Percentiles rank a stretch among this genome's conserved stretches.
These are phyloP conservation scores for Marasmius tenuissimus DNA, from an alignment of 1,284 basidiomycete genomes.

Conservation along the genomic window DNA sequence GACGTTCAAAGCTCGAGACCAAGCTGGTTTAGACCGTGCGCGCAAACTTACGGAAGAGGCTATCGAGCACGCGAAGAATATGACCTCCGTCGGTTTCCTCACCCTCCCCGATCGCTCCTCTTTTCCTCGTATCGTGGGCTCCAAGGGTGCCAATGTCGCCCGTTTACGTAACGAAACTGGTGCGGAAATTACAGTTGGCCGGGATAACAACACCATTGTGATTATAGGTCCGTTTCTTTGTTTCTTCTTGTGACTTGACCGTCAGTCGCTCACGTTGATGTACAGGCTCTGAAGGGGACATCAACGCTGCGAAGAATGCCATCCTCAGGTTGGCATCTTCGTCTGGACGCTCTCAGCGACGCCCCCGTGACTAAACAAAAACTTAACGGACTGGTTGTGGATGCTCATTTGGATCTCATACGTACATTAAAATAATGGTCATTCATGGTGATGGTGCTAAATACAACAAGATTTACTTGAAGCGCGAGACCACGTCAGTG, in stretches of 20 bases:
- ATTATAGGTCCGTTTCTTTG: constrained; percentile 68
- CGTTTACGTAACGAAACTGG: constrained; percentile 85
- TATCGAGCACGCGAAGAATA: constrained; percentile 72
- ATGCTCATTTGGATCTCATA: neutral
- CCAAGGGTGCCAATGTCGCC: constrained; percentile 85
- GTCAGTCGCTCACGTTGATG: constrained; percentile 1
- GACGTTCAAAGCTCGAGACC: constrained; percentile 80
- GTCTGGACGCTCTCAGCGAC: constrained; percentile 48
- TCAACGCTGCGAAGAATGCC: constrained; percentile 77
- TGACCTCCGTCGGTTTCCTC: constrained; percentile 77
- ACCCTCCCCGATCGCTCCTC: constrained; percentile 71
- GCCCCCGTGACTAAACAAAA: constrained; percentile 18
- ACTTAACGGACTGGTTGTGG: neutral
- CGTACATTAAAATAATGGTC: neutral
- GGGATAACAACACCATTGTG: constrained; percentile 82
- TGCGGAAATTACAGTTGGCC: constrained; percentile 85
- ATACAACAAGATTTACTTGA: no score
- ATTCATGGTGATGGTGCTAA: neutral
- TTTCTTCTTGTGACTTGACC: neutral
- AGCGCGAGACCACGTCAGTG: no score
- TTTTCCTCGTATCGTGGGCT: constrained; percentile 87
- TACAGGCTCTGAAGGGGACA: constrained; percentile 66
- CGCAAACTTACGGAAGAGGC: constrained; percentile 67
- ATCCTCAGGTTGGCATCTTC: constrained; percentile 66
- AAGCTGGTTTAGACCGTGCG: constrained; percentile 74